Evolutionary conservation across 2,329 filamentous ascomycete genomes (phyloP).

Genomic region (Balansia obtecta): DNA sequence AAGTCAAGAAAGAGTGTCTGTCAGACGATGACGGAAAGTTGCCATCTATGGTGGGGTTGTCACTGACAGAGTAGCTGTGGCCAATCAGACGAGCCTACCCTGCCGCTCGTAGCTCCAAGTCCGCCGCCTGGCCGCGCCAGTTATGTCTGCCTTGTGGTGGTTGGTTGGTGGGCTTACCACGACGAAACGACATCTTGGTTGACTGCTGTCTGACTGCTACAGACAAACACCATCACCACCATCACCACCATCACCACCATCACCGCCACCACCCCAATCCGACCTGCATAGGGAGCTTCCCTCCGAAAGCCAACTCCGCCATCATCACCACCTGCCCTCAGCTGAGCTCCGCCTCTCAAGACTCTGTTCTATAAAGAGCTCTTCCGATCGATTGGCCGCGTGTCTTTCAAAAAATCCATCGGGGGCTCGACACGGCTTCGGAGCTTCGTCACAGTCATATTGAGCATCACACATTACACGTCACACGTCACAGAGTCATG

Average conservation of each 20-base stretch:
- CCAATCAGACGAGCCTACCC: slow-evolving; percentile 5
- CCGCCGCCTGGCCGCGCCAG: slow-evolving; percentile 12
- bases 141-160: slow-evolving; percentile 13
- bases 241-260: too few relatives aligned
- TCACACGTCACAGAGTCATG: slow-evolving; percentile 1
- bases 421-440: background rate
- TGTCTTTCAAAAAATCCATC: background rate
- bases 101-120: background rate
- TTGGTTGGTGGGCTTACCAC: background rate
- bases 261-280: too few relatives aligned
- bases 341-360: background rate
- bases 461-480: background rate
- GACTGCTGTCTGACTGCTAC: too few relatives aligned
- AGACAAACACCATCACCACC: too few relatives aligned
- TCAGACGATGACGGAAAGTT: background rate
- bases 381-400: background rate
- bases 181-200: slow-evolving; percentile 4
- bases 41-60: background rate
- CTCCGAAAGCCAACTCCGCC: background rate
- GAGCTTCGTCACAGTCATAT: background rate
- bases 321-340: background rate
- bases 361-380: background rate
- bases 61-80: slow-evolving; percentile 5
- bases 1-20: background rate
- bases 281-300: slow-evolving; percentile 1